phyloP scores from a whole-genome alignment of 1,284 basidiomycete genomes.

The Pyrrhoderma lamaoense region DNA sequence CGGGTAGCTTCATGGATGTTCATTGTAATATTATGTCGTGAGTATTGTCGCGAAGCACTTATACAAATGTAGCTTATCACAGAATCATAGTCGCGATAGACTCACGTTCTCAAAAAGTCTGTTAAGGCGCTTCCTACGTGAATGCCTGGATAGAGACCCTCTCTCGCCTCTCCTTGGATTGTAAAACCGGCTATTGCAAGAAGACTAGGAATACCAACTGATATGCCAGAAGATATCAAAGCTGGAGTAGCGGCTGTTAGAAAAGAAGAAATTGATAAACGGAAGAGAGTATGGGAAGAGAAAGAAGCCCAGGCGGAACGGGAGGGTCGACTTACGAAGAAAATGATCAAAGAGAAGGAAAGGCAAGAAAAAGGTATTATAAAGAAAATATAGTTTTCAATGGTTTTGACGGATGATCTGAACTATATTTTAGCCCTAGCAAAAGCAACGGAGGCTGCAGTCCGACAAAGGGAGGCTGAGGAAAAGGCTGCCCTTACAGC shows the following conservation, averaged over 20 bases:
- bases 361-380: slow-evolving; percentile 64
- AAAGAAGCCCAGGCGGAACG: slow-evolving; percentile 40
- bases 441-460: slow-evolving; percentile 39
- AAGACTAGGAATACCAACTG: slow-evolving; percentile 75
- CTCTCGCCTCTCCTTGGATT: slow-evolving; percentile 90
- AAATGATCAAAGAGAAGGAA: slow-evolving; percentile 68
- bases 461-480: slow-evolving; percentile 58
- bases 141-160: slow-evolving; percentile 87
- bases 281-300: slow-evolving; percentile 83
- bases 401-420: slow-evolving; percentile 18
- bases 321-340: slow-evolving; percentile 61
- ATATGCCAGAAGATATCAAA: slow-evolving; percentile 82
- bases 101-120: slow-evolving; percentile 95
- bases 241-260: slow-evolving; percentile 73
- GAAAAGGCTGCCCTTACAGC: slow-evolving; percentile 36
- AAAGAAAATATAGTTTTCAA: slow-evolving; percentile 6
- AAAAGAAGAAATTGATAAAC: slow-evolving; percentile 82
- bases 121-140: slow-evolving; percentile 90
- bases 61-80: slow-evolving; percentile 6
- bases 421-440: slow-evolving; percentile 29
- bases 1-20: slow-evolving; percentile 74
- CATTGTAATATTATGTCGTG: slow-evolving; percentile 75
- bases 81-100: slow-evolving; percentile 71
- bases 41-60: slow-evolving; percentile 23
- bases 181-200: slow-evolving; percentile 82